These are phyloP conservation scores for Nematodospora anomalae DNA, from an alignment of 1,139 yeast species.

Conservation along the genomic window DNA sequence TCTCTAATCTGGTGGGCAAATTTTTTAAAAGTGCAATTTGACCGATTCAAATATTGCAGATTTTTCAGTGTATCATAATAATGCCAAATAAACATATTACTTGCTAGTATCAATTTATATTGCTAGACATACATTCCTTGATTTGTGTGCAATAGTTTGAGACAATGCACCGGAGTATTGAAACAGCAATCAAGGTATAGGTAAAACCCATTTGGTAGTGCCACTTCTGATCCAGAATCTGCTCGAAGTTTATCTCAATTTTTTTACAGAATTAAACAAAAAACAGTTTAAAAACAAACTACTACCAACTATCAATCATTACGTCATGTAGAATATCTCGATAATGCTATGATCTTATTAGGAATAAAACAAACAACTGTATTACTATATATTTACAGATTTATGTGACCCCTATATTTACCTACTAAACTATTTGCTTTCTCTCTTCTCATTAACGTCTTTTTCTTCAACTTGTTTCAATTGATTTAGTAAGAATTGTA, in stretches of 20 bases:
- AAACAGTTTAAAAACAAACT: no score
- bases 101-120: no score
- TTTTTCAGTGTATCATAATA: not conserved
- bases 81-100: no score
- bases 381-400: not conserved
- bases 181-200: no score
- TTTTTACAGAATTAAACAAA: not conserved
- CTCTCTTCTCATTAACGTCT: not conserved
- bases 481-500: slow-evolving; percentile 56
- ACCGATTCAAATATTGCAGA: not conserved
- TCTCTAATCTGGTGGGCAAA: no score
- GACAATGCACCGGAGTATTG: no score
- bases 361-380: no score
- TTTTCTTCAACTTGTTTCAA: slow-evolving; percentile 17
- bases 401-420: not conserved
- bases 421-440: not conserved
- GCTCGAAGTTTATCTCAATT: not conserved
- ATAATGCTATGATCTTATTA: no score
- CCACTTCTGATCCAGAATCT: not conserved
- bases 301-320: no score
- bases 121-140: no score
- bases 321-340: no score
- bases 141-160: no score
- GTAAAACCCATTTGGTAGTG: not conserved
- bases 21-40: not conserved